Conservation (phyloP, 2,329 filamentous ascomycete species). For the Ophiostoma sp. region DNA sequence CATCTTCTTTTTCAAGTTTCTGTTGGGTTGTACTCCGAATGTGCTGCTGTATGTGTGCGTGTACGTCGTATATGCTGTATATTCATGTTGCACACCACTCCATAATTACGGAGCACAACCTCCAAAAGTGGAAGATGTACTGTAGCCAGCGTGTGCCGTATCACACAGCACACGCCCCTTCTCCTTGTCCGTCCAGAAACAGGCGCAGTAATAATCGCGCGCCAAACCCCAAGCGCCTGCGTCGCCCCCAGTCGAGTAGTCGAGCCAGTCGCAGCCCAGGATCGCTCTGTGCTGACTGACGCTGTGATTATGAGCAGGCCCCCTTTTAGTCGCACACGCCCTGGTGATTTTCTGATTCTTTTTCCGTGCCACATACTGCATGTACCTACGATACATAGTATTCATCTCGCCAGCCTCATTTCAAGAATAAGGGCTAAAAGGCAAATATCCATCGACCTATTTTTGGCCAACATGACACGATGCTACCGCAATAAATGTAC, state of each 20-base stretch:
- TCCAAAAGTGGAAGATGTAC: background rate
- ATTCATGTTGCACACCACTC: background rate
- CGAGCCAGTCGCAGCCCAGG: background rate
- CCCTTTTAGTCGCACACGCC: background rate
- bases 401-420: too few species aligned
- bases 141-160: background rate
- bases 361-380: too few species aligned
- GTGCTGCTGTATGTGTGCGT: background rate
- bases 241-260: background rate
- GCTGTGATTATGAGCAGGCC: background rate
- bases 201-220: conserved; percentile 17
- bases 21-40: background rate
- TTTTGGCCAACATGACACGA: background rate
- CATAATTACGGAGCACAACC: conserved; percentile 11
- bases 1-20: background rate
- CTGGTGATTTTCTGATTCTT: background rate
- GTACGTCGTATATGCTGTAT: conserved; percentile 8
- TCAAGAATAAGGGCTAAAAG: background rate
- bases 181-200: conserved; percentile 7
- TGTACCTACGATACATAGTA: too few species aligned
- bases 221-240: conserved; percentile 18
- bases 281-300: background rate
- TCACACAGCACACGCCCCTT: background rate
- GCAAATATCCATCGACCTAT: background rate
- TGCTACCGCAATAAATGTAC: background rate